Conservation (phyloP, 2,329 filamentous ascomycete species). For the Fusarium piperis region DNA sequence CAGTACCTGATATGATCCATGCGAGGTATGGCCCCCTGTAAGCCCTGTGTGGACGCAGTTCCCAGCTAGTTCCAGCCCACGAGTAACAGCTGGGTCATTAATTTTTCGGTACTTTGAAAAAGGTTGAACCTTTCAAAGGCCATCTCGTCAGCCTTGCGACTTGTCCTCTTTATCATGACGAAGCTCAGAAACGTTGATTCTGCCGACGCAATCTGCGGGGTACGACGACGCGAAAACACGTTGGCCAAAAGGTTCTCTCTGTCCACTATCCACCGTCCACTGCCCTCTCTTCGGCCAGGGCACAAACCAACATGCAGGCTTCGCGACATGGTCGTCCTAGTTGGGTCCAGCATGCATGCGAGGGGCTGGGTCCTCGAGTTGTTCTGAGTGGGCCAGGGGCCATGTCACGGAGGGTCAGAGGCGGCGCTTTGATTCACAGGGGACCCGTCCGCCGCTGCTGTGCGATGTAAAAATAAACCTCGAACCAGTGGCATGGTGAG, state of each 20-base stretch:
- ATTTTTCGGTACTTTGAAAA: neutral
- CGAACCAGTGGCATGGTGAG: conserved; percentile 25
- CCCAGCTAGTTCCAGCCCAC: conserved; percentile 33
- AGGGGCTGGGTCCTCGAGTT: conserved; percentile 37
- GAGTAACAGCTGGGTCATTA: conserved; percentile 15
- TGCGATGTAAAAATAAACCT: conserved; percentile 43
- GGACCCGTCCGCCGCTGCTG: conserved; percentile 30
- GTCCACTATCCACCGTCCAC: neutral
- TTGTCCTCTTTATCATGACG: neutral
- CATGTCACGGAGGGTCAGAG: conserved; percentile 30
- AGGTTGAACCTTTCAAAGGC: neutral
- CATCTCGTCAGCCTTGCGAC: neutral
- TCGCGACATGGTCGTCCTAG: conserved; percentile 34
- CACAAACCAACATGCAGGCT: conserved; percentile 33
- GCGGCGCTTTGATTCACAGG: conserved; percentile 38
- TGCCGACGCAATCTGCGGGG: neutral
- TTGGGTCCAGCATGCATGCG: conserved; percentile 37
- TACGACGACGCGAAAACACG: neutral
- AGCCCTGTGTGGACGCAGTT: conserved; percentile 21
- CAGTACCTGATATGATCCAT: conserved; percentile 43
- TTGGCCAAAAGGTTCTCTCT: conserved; percentile 1
- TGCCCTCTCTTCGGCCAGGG: conserved; percentile 4
- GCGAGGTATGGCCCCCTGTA: conserved; percentile 33
- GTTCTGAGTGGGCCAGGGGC: conserved; percentile 27
- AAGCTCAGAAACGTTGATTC: neutral